Evolutionary conservation across 352 stramenopile species (phyloP).

Genomic region (Phytophthora multivora): DNA sequence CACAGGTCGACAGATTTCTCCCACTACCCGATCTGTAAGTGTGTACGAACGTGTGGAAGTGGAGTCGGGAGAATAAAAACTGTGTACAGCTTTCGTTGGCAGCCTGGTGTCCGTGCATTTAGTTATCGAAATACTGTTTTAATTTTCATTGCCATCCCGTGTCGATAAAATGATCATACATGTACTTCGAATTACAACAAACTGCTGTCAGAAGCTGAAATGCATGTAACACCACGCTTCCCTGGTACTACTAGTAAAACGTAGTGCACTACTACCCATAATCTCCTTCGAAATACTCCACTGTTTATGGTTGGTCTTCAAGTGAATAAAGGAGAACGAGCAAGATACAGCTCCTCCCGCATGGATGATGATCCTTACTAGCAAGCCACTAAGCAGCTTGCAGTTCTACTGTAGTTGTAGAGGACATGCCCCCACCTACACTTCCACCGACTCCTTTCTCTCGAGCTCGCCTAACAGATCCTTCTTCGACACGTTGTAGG

Average conservation of each 20-base stretch:
- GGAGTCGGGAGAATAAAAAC: neutral
- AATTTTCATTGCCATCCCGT: neutral
- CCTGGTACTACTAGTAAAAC: too few relatives aligned
- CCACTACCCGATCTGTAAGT: conserved; percentile 27
- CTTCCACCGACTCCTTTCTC: conserved; percentile 20
- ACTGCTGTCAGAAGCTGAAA: too few relatives aligned
- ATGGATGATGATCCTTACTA: conserved; percentile 3
- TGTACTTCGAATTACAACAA: too few relatives aligned
- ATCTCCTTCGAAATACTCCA: neutral
- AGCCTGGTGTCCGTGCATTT: neutral
- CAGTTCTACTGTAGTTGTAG: conserved; percentile 28
- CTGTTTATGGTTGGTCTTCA: conserved; percentile 1
- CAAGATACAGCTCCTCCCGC: conserved; percentile 3
- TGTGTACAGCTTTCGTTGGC: conserved; percentile 1
- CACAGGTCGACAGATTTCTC: conserved; percentile 36
- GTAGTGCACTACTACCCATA: too few relatives aligned
- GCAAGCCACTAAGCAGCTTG: conserved; percentile 7
- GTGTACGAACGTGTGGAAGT: conserved; percentile 1
- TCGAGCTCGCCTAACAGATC: conserved; percentile 8
- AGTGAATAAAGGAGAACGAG: conserved; percentile 15
- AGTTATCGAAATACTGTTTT: too few relatives aligned
- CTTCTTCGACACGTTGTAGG: conserved; percentile 84
- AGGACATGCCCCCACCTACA: conserved; percentile 21
- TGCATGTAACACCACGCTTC: too few relatives aligned
- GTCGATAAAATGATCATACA: too few relatives aligned